Percentiles rank a stretch among this genome's conserved stretches.
Evolutionary conservation across 257 asterid genomes (phyloP).

Genomic region (Salvia miltiorrhiza): DNA sequence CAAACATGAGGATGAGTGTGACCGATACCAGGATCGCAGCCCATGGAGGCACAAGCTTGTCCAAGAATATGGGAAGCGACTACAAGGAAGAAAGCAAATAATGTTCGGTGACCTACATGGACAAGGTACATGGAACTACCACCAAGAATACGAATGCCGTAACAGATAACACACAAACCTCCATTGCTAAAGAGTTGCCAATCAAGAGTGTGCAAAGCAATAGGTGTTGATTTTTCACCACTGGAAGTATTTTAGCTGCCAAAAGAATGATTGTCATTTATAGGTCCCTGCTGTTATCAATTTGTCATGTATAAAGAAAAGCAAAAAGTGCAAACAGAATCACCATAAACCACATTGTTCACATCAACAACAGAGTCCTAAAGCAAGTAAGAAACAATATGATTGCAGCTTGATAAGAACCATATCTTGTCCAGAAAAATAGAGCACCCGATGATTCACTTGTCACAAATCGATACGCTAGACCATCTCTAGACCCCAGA

Average conservation of each 20-base stretch:
- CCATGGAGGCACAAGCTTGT: constrained; percentile 97
- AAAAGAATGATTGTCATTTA: constrained; percentile 6
- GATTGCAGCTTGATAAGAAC: neutral
- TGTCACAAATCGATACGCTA: neutral
- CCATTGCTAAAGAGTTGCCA: constrained; percentile 98
- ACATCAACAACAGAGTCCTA: constrained; percentile 1
- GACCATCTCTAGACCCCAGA: neutral
- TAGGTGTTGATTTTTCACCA: constrained; percentile 96
- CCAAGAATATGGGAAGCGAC: constrained; percentile 99
- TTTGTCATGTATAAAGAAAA: neutral
- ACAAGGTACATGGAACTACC: neutral
- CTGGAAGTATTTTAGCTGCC: constrained; percentile 94
- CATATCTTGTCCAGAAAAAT: neutral
- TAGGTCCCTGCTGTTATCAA: neutral
- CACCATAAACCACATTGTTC: constrained; percentile 6
- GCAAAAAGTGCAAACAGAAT: neutral
- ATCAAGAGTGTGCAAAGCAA: constrained; percentile 99
- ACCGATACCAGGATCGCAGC: constrained; percentile 89
- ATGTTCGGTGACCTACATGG: neutral
- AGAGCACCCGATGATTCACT: neutral
- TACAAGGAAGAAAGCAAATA: constrained; percentile 25
- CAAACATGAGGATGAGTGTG: constrained; percentile 93
- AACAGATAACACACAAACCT: constrained; percentile 52
- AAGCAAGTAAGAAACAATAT: neutral
- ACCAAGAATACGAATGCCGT: neutral